phyloP scores from a whole-genome alignment of 768 basidiomycete genomes.

The Mycena chlorophos region DNA sequence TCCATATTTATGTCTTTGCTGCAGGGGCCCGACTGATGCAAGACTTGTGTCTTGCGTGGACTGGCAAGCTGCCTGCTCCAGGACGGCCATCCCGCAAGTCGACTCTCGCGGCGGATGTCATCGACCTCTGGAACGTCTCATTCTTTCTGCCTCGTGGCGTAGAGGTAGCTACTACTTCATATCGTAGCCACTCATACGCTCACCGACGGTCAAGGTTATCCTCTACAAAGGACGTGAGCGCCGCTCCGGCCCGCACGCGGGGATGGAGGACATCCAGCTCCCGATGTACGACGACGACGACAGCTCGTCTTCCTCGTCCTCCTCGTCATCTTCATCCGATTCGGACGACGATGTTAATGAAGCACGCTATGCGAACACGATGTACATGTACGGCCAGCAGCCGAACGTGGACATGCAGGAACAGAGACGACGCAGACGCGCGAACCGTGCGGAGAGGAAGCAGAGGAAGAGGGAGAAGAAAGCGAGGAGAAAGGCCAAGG shows the following conservation, averaged over 20 bases:
- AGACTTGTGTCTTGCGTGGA: conserved; percentile 76
- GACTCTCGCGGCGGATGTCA: conserved; percentile 62
- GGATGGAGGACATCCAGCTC: conserved; percentile 54
- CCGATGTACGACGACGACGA: conserved; percentile 46
- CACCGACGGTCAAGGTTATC: conserved; percentile 29
- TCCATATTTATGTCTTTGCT: not conserved
- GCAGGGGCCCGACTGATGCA: conserved; percentile 70
- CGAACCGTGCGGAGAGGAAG: conserved; percentile 61
- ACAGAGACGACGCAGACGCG: conserved; percentile 51
- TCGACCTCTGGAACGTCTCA: conserved; percentile 77
- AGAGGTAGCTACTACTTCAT: conserved; percentile 44
- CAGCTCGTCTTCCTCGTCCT: conserved; percentile 39
- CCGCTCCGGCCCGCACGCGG: conserved; percentile 63
- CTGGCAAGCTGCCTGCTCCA: conserved; percentile 69
- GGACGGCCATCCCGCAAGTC: conserved; percentile 59
- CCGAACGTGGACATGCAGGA: conserved; percentile 46
- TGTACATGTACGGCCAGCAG: conserved; percentile 44
- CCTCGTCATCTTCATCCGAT: conserved; percentile 43
- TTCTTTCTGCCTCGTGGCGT: conserved; percentile 76
- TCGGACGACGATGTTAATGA: conserved; percentile 41
- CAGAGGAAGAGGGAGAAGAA: conserved; percentile 66
- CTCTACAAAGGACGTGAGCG: conserved; percentile 81
- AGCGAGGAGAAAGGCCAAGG: conserved; percentile 55
- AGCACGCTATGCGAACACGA: conserved; percentile 26
- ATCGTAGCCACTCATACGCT: not conserved